Percentiles rank a stretch among this genome's conserved stretches.
Evolutionary conservation across 1,284 basidiomycete species (phyloP).

Genomic region (Pseudozyma thailandica): DNA sequence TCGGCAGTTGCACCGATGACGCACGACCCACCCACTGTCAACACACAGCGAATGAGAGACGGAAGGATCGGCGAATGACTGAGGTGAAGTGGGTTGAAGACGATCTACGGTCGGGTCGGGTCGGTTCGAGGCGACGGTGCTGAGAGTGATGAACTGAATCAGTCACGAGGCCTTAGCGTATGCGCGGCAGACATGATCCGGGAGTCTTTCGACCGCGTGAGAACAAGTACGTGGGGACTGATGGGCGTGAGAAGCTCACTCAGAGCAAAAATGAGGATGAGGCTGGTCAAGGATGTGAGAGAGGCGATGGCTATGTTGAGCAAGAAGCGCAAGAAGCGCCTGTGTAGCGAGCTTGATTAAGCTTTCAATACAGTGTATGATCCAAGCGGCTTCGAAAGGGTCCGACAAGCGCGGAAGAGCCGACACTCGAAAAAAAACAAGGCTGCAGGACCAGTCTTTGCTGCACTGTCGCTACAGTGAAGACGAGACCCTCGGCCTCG

Average conservation of each 20-base stretch:
- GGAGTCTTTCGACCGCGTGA: background rate
- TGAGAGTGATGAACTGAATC: constrained; percentile 1
- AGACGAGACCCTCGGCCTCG: too few species aligned
- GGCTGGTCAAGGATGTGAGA: too few species aligned
- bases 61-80: constrained; percentile 1
- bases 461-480: too few species aligned
- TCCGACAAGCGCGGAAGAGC: constrained; percentile 1
- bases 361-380: too few species aligned
- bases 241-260: too few species aligned
- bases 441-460: constrained; percentile 1
- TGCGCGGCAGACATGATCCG: constrained; percentile 14
- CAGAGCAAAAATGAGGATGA: too few species aligned
- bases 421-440: background rate
- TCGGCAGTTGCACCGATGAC: constrained; percentile 6
- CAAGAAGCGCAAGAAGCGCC: too few species aligned
- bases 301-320: too few species aligned
- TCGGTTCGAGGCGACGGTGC: background rate
- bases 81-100: background rate
- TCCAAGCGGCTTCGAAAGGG: constrained; percentile 4
- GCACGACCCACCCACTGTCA: constrained; percentile 1
- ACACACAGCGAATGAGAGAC: constrained; percentile 3
- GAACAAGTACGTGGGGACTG: background rate
- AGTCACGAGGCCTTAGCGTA: constrained; percentile 2
- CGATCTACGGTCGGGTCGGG: background rate
- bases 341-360: background rate